Conservation (phyloP, 129 eudicot species). For the Ambrosia artemisiifolia region DNA sequence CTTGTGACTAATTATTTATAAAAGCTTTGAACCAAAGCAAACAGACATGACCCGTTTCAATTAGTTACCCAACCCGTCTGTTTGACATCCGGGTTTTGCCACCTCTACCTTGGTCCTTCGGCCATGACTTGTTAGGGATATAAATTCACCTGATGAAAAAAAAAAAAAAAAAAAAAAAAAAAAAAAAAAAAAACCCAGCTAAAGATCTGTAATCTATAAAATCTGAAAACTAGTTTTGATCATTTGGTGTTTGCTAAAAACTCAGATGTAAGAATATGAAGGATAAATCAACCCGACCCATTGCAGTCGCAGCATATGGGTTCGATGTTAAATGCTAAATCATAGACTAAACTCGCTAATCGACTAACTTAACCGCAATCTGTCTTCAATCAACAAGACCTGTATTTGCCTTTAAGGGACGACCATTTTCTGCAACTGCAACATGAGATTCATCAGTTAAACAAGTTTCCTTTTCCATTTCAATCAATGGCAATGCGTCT, state of each 20-base stretch:
- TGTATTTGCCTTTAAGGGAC: not conserved
- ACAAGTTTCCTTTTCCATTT: slow-evolving; percentile 12
- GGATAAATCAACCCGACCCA: slow-evolving; percentile 22
- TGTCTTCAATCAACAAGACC: slow-evolving; percentile 17
- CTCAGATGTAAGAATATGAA: slow-evolving; percentile 25
- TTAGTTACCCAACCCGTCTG: too few species aligned
- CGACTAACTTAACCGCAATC: slow-evolving; percentile 6
- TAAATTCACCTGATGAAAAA: not conserved
- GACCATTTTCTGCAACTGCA: slow-evolving; percentile 23
- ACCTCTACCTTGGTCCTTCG: too few species aligned
- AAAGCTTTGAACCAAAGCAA: too few species aligned
- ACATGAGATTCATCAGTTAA: not conserved
- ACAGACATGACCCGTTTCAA: too few species aligned
- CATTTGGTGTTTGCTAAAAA: slow-evolving; percentile 12
- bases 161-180: not conserved
- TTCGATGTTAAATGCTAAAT: slow-evolving; percentile 21
- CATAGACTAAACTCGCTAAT: slow-evolving; percentile 25
- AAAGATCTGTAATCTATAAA: slow-evolving; percentile 7
- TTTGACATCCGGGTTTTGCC: too few species aligned
- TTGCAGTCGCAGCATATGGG: slow-evolving; percentile 16
- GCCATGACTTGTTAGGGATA: not conserved
- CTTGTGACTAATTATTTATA: too few species aligned
- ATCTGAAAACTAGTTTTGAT: slow-evolving; percentile 15
- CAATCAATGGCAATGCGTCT: slow-evolving; percentile 8
- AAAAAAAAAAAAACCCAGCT: not conserved